Conservation (phyloP, 768 basidiomycete genomes). For the Tricholoma matsutake region DNA sequence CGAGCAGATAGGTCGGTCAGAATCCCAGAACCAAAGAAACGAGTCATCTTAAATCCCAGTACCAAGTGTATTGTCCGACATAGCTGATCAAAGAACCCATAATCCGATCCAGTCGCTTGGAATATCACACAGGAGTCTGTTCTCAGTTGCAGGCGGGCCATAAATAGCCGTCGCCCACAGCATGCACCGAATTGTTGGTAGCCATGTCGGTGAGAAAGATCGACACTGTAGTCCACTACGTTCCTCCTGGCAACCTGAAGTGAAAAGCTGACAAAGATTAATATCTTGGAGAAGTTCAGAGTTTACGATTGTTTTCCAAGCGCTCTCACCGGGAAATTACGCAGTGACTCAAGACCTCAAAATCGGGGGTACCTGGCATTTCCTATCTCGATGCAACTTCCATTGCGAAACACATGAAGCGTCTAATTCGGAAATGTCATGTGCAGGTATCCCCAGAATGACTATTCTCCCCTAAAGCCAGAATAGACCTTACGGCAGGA, state of each 20-base stretch:
- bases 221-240: not conserved
- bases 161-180: not conserved
- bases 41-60: not conserved
- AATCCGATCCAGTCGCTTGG: not conserved
- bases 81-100: not conserved
- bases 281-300: not conserved
- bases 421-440: not conserved
- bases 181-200: not conserved
- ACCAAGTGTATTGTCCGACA: not conserved
- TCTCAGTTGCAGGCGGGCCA: not conserved
- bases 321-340: not conserved
- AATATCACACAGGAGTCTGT: not conserved
- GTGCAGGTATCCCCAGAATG: slow-evolving; percentile 1
- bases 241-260: not conserved
- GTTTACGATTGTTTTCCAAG: not conserved
- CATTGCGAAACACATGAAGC: not conserved
- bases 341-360: not conserved
- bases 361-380: not conserved
- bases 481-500: not conserved
- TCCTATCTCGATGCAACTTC: not conserved
- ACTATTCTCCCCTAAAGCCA: not conserved
- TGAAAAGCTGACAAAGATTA: slow-evolving; percentile 1
- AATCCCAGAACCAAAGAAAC: not conserved
- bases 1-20: not conserved
- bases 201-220: not conserved